Base-by-base conservation (phyloP, 768 basidiomycete genomes). In the Clavulina sp. region DNA sequence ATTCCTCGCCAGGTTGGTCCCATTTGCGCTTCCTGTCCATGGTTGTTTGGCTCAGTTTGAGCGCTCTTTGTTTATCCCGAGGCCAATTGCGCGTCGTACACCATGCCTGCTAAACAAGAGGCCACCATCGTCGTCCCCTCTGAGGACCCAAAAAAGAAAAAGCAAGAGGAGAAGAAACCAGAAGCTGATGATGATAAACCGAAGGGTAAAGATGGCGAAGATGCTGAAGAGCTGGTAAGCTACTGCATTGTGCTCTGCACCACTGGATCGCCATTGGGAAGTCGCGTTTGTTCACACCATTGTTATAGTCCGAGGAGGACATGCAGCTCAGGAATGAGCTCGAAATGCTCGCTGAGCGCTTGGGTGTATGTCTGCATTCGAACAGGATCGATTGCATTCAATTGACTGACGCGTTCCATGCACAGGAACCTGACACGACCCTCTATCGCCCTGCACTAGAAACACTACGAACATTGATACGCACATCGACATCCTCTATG, bases 401-500 rank as follows among this genome's bases (percentile, higher is more conserved):
- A 33, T 28, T 24, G 9, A 31, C 30, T 48, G 4, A 40, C 30
- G 6, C 40, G 13, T 1, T 32, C 44, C 3, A 29, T 21, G 30
- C 55, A 28, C 59, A 97, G 93, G 93, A 99, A 79, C 62, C 84
- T 53, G 79, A 95, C 61, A 81, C 78, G 0, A 72, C 75, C 30
- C 73, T 97, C 30, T 88, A 96, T 64, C 73, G 80, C 18, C 82
- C 92, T 23, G 89, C 93, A 26, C 73, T 99, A 13, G 93, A 99
- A 69, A 88, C 88, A 3, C 73, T 99, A 6, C 77, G 93, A 46
- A 89, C 84, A 4, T 72, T 97, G 40, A 97, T 97, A 61, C 75
- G 88, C 61, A 96, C 93, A 4, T 91, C 91, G 7, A 99, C 95
- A 3, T 92, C 87, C 16, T 95, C 91, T 4, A 97, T 99, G 93